These are phyloP conservation scores for Chlorella vulgaris DNA, from an alignment of 139 green algal species.

Conservation along the genomic window DNA sequence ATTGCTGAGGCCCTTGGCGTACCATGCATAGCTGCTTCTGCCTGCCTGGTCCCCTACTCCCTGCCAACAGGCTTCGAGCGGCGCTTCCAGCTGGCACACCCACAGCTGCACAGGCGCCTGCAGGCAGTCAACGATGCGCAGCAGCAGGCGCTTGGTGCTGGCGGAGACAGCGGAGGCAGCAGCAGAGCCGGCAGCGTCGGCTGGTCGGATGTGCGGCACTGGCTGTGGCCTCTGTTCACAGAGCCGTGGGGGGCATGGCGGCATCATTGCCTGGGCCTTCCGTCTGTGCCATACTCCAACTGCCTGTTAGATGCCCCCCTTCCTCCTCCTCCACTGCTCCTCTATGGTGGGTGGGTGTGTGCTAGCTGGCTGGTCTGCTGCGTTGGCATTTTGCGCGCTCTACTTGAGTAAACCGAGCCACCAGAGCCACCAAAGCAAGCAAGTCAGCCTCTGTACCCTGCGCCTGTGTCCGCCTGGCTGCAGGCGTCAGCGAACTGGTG, in stretches of 20 bases:
- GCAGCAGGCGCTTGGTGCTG: background rate
- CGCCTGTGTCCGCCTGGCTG: background rate
- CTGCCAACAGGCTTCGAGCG: conserved; percentile 39
- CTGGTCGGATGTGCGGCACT: conserved; percentile 68
- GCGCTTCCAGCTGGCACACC: conserved; percentile 39
- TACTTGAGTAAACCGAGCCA: no score
- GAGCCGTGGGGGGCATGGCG: conserved; percentile 66
- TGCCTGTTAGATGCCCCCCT: background rate
- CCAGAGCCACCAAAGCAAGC: no score
- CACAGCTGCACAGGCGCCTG: conserved; percentile 40
- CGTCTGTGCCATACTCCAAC: conserved; percentile 38
- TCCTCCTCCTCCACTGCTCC: conserved; percentile 30
- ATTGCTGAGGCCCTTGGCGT: conserved; percentile 64
- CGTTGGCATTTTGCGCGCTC: background rate
- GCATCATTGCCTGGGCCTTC: conserved; percentile 49
- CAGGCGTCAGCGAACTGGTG: conserved; percentile 58
- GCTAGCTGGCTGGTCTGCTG: background rate
- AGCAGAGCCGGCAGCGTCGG: conserved; percentile 1
- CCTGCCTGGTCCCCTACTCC: conserved; percentile 71
- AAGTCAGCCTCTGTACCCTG: no score
- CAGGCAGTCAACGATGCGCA: background rate
- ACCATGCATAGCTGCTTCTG: conserved; percentile 50
- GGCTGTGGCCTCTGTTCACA: conserved; percentile 84
- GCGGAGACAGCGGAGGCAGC: background rate
- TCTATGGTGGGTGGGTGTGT: conserved; percentile 47